Evolutionary conservation across 2,329 filamentous ascomycete genomes (phyloP).

Genomic region (Talaromyces atroroseus): DNA sequence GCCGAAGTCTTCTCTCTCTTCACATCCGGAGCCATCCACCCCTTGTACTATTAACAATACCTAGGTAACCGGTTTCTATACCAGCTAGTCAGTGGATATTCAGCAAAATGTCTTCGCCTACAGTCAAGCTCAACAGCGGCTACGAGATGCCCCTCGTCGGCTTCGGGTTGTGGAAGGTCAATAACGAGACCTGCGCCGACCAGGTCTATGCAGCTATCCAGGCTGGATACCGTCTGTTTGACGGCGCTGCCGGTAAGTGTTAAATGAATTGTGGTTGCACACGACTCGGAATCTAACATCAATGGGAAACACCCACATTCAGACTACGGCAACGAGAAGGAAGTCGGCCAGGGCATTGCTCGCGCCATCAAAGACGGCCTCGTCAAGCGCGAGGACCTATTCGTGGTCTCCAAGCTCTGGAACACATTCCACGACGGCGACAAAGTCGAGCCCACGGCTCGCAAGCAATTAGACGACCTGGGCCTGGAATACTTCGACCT

Average conservation of each 20-base stretch:
- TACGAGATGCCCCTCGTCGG: constrained; percentile 38
- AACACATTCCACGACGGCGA: constrained; percentile 83
- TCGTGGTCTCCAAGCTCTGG: constrained; percentile 92
- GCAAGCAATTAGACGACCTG: constrained; percentile 75
- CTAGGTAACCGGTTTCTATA: not conserved
- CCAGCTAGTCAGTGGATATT: not conserved
- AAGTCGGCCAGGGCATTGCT: constrained; percentile 69
- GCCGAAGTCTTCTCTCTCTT: not conserved
- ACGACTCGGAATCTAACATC: not conserved
- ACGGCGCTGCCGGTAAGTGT: constrained; percentile 52
- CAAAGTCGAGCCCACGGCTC: constrained; percentile 67
- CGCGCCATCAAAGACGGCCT: constrained; percentile 76
- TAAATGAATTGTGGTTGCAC: not conserved
- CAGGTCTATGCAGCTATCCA: constrained; percentile 69
- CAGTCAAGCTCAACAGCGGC: constrained; percentile 25
- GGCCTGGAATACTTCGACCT: constrained; percentile 85
- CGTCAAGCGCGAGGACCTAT: constrained; percentile 79
- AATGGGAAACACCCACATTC: too few species aligned
- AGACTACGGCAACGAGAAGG: constrained; percentile 82
- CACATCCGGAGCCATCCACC: too few species aligned
- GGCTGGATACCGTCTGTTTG: constrained; percentile 56
- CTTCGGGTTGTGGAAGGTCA: constrained; percentile 70
- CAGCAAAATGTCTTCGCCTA: constrained; percentile 21
- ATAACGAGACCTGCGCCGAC: constrained; percentile 66
- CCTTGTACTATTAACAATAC: not conserved